A percentile compares a stretch with the other conserved stretches of the same genome.
These are phyloP conservation scores for Arctium minus DNA, from an alignment of 129 eudicot species.

Conservation along the genomic window DNA sequence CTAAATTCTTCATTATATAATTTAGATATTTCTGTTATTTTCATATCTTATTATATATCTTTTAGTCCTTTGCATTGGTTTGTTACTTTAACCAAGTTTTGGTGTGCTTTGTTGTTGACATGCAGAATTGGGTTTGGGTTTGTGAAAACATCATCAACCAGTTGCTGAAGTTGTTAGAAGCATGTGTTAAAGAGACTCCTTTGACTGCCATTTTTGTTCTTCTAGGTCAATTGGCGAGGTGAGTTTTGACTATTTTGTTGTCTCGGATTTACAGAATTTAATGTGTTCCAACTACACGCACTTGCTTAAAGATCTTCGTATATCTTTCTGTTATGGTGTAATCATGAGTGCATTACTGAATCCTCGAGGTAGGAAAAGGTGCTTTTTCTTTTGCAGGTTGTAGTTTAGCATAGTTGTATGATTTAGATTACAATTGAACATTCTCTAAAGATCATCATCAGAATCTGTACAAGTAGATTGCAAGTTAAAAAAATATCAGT, in stretches of 20 bases:
- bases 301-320: too few species aligned
- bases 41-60: neutral
- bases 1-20: neutral
- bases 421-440: too few species aligned
- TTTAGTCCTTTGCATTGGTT: neutral
- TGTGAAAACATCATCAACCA: conserved; percentile 42
- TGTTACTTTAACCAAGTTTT: neutral
- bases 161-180: conserved; percentile 45
- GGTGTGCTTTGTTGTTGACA: conserved; percentile 10
- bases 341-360: neutral
- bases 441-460: too few species aligned
- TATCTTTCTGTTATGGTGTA: neutral
- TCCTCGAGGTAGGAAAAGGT: neutral
- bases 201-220: conserved; percentile 53
- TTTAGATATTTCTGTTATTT: neutral
- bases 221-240: conserved; percentile 82
- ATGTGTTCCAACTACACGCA: neutral
- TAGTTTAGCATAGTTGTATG: too few species aligned
- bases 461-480: too few species aligned
- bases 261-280: neutral
- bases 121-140: conserved; percentile 87
- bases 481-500: too few species aligned
- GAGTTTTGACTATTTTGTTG: conserved; percentile 1
- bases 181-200: conserved; percentile 28
- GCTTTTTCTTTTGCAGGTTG: too few species aligned